Conservation (phyloP, 2,329 filamentous ascomycete species). For the Phaeosphaeriaceae sp. region DNA sequence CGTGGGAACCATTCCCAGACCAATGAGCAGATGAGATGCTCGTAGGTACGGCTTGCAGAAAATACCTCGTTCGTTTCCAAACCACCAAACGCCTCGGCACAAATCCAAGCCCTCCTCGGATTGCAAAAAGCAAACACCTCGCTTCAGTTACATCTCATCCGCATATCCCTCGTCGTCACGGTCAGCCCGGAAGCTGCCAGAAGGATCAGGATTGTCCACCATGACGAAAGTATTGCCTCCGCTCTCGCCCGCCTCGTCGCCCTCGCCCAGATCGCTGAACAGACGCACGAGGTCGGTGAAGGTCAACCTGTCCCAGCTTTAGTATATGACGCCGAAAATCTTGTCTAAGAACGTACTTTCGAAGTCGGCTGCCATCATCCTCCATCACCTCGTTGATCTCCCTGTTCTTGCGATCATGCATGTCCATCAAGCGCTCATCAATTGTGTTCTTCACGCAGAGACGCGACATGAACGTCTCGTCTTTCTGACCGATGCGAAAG, state of each 20-base stretch:
- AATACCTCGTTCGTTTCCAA: neutral
- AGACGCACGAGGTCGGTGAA: conserved; percentile 54
- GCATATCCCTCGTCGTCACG: conserved; percentile 42
- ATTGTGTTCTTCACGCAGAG: conserved; percentile 64
- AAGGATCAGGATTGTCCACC: conserved; percentile 41
- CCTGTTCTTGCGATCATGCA: conserved; percentile 64
- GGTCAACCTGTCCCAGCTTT: conserved; percentile 27
- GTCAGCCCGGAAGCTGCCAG: conserved; percentile 40
- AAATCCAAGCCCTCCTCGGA: neutral
- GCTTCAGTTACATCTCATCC: conserved; percentile 22
- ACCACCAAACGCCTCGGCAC: neutral
- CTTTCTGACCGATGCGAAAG: conserved; percentile 68
- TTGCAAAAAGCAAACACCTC: neutral
- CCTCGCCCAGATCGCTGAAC: conserved; percentile 53
- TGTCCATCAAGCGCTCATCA: conserved; percentile 62
- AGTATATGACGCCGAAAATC: neutral
- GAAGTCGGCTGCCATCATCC: conserved; percentile 44
- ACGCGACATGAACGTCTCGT: conserved; percentile 65
- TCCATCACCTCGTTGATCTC: conserved; percentile 54
- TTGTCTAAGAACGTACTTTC: conserved; percentile 29
- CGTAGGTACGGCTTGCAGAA: neutral
- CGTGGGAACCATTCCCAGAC: neutral
- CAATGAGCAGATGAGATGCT: neutral
- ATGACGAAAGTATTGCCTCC: conserved; percentile 47
- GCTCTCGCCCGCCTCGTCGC: conserved; percentile 48